Evolutionary conservation across 768 basidiomycete genomes (phyloP).

Genomic region (Daedalea quercina): DNA sequence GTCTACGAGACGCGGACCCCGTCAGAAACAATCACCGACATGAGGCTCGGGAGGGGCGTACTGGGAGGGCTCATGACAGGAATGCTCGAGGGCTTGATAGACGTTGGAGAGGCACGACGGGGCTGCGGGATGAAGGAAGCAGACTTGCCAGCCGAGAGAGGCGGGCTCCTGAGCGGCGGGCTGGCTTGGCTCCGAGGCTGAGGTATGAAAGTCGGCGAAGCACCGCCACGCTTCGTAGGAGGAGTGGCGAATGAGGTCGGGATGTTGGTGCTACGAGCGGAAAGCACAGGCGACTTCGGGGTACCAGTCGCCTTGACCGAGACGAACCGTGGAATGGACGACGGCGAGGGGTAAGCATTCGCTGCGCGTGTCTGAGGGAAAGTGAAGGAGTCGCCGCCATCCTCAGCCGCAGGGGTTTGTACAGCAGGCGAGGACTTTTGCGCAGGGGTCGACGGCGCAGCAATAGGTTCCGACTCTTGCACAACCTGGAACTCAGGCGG

Average conservation of each 20-base stretch:
- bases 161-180: conserved; percentile 30
- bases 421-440: background rate
- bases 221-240: conserved; percentile 44
- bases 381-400: conserved; percentile 10
- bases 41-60: conserved; percentile 17
- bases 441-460: conserved; percentile 1
- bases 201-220: conserved; percentile 52
- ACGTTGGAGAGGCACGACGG: conserved; percentile 16
- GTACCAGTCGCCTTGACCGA: conserved; percentile 30
- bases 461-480: conserved; percentile 1
- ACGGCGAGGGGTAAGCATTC: conserved; percentile 28
- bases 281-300: conserved; percentile 20
- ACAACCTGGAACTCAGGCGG: conserved; percentile 28
- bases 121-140: conserved; percentile 22
- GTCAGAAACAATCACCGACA: conserved; percentile 21
- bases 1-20: conserved; percentile 10
- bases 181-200: conserved; percentile 33
- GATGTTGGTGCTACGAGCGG: conserved; percentile 19
- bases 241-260: conserved; percentile 37
- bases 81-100: conserved; percentile 9
- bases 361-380: conserved; percentile 16
- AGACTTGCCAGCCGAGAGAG: no score
- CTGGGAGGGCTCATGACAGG: conserved; percentile 16
- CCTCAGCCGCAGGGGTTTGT: conserved; percentile 11
- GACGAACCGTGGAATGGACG: conserved; percentile 44